These are phyloP conservation scores for Backusella morwellensis DNA, from an alignment of 192 early-diverging fungal genomes.

Conservation along the genomic window DNA sequence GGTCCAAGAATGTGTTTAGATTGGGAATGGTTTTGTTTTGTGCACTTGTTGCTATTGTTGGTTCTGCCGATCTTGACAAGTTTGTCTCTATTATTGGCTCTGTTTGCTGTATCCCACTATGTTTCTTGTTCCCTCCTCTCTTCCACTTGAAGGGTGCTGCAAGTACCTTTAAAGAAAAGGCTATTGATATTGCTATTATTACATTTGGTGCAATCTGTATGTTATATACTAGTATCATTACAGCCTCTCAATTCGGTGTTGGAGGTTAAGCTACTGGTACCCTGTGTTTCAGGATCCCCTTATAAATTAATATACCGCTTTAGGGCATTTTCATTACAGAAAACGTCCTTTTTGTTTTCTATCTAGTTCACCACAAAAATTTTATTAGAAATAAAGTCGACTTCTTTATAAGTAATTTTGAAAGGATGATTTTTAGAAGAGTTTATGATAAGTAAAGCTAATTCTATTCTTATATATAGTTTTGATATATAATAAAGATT, in stretches of 20 bases:
- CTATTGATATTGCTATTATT: conserved; percentile 61
- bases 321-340: too few species aligned
- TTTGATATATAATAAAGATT: too few species aligned
- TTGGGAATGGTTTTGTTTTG: conserved; percentile 50
- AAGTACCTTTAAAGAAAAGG: conserved; percentile 38
- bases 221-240: conserved; percentile 79
- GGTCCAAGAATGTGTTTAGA: conserved; percentile 72
- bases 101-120: conserved; percentile 65
- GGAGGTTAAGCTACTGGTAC: conserved; percentile 1
- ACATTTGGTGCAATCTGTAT: conserved; percentile 69
- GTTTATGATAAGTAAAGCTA: too few species aligned
- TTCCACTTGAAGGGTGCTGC: conserved; percentile 71
- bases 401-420: too few species aligned
- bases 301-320: conserved; percentile 1
- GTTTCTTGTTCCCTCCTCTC: conserved; percentile 74
- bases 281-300: not conserved
- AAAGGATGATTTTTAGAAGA: too few species aligned
- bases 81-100: conserved; percentile 65
- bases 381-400: too few species aligned
- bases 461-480: too few species aligned
- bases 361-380: too few species aligned
- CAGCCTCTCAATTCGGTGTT: conserved; percentile 58
- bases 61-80: conserved; percentile 65
- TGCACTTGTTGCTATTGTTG: conserved; percentile 56
- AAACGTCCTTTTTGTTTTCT: not conserved